Evolutionary conservation across 2,329 filamentous ascomycete genomes (phyloP).

Genomic region (Grosmannia serpens): DNA sequence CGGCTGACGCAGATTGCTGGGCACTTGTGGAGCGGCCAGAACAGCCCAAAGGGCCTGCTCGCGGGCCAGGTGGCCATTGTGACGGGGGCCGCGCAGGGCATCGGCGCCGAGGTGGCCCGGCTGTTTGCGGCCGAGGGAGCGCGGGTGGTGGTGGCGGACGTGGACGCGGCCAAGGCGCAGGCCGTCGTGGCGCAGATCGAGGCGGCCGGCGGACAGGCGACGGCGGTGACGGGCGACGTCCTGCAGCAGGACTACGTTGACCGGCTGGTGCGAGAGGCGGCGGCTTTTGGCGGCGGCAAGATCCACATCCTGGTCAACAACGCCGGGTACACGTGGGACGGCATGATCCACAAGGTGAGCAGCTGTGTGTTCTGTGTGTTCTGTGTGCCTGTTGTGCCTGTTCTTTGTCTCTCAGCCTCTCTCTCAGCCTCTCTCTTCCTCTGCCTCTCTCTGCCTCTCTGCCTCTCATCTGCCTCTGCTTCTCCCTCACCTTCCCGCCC

Average conservation of each 20-base stretch:
- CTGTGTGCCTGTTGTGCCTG: no score
- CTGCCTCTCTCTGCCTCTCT: no score
- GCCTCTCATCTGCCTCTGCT: no score
- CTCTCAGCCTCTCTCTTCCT: no score
- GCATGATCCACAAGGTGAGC: constrained; percentile 72
- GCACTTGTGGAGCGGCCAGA: constrained; percentile 73
- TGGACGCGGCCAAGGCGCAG: constrained; percentile 63
- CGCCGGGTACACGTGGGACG: constrained; percentile 87
- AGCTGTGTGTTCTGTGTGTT: no score
- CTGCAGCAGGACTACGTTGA: constrained; percentile 59
- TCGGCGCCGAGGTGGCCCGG: constrained; percentile 72
- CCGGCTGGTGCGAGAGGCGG: constrained; percentile 58
- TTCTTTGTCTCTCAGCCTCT: not conserved
- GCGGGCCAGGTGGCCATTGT: constrained; percentile 79
- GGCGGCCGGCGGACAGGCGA: constrained; percentile 49
- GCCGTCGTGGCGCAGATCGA: constrained; percentile 64
- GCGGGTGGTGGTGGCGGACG: constrained; percentile 72
- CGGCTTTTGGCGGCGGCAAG: constrained; percentile 73
- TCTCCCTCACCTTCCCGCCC: no score
- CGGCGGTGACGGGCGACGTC: constrained; percentile 68
- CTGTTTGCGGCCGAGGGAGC: constrained; percentile 83
- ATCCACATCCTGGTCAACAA: constrained; percentile 90
- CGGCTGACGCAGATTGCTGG: constrained; percentile 60
- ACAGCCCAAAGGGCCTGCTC: constrained; percentile 69
- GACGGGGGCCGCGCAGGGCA: constrained; percentile 77